phyloP scores from a whole-genome alignment of 75 land plant species.

The Gnetum montanum region DNA sequence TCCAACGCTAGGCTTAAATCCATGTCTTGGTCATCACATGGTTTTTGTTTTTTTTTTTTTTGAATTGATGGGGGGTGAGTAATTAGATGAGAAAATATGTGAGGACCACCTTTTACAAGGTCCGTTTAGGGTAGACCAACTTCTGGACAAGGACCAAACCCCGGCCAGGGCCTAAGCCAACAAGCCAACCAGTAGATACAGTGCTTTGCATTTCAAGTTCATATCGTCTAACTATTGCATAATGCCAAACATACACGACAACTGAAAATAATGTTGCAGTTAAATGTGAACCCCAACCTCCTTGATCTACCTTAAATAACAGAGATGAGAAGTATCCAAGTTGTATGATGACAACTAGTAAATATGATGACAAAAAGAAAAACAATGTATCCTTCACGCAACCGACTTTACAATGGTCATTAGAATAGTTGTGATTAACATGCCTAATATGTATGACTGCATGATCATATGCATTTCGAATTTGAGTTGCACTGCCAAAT shows the following conservation, averaged over 20 bases:
- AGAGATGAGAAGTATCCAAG: conserved; percentile 56
- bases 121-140: conserved; percentile 83
- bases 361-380: conserved; percentile 54
- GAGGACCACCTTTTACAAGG: conserved; percentile 81
- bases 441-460: too few relatives aligned
- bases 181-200: conserved; percentile 73
- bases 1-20: too few relatives aligned
- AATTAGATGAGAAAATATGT: conserved; percentile 82
- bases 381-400: too few relatives aligned
- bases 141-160: conserved; percentile 88
- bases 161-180: conserved; percentile 69
- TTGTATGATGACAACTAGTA: conserved; percentile 49
- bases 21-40: too few relatives aligned
- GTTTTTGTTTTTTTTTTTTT: too few relatives aligned
- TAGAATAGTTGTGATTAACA: neutral
- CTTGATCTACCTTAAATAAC: conserved; percentile 66
- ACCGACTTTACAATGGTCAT: neutral
- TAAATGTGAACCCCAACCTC: conserved; percentile 82
- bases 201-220: conserved; percentile 74
- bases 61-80: conserved; percentile 87
- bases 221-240: conserved; percentile 68
- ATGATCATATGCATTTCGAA: conserved; percentile 85
- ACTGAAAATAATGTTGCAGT: conserved; percentile 52
- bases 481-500: conserved; percentile 55
- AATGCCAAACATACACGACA: conserved; percentile 83